A percentile compares a stretch with the other conserved stretches of the same genome.
Evolutionary conservation across 305 asterid species (phyloP).

Genomic region (Petunia hybrid): DNA sequence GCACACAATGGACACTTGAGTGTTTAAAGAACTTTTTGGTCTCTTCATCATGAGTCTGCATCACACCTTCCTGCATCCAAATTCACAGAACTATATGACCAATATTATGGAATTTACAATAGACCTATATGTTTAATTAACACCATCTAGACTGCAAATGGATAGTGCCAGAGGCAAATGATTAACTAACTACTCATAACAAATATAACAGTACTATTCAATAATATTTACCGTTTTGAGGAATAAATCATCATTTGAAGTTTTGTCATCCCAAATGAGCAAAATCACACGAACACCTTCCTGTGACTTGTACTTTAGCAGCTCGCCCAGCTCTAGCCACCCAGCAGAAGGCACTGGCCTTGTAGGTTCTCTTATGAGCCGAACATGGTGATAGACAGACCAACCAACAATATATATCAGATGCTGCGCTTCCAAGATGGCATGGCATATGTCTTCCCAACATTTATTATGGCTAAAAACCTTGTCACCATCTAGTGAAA

Average conservation of each 20-base stretch:
- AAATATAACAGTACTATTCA: not conserved
- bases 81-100: not conserved
- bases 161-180: not conserved
- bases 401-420: constrained; percentile 39
- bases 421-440: constrained; percentile 35
- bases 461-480: constrained; percentile 36
- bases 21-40: constrained; percentile 40
- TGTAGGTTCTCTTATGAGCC: constrained; percentile 41
- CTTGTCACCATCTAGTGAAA: constrained; percentile 31
- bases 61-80: constrained; percentile 38
- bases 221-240: constrained; percentile 33
- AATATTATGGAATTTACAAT: not conserved
- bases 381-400: constrained; percentile 38
- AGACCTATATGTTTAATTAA: not conserved
- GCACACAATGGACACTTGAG: constrained; percentile 39
- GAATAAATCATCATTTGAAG: constrained; percentile 35
- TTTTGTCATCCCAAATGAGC: constrained; percentile 43
- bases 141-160: constrained; percentile 7
- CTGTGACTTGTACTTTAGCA: constrained; percentile 40
- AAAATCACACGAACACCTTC: constrained; percentile 40
- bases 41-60: constrained; percentile 42
- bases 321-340: constrained; percentile 35
- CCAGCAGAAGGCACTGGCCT: constrained; percentile 36
- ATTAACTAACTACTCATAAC: constrained; percentile 3
- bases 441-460: constrained; percentile 44